phyloP scores from a whole-genome alignment of 768 basidiomycete genomes.

The Russula ochroleuca region DNA sequence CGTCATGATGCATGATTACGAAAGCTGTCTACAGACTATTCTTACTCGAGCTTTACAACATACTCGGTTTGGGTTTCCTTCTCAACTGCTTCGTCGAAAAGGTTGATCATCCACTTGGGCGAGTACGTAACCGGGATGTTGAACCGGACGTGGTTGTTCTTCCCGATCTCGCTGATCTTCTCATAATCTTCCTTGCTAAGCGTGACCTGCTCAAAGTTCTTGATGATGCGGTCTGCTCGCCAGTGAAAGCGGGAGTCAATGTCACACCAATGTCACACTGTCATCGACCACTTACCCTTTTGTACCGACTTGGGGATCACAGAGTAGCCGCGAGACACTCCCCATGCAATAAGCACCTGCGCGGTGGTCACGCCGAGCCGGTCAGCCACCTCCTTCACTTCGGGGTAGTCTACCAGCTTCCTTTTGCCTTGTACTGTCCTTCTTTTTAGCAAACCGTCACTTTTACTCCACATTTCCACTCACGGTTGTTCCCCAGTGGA shows the following conservation, averaged over 20 bases:
- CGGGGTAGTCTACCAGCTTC: slow-evolving; percentile 62
- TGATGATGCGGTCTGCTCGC: slow-evolving; percentile 52
- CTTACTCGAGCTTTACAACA: slow-evolving; percentile 6
- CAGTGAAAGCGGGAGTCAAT: neutral
- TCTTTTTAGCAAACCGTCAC: slow-evolving; percentile 9
- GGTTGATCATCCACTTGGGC: slow-evolving; percentile 65
- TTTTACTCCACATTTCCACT: slow-evolving; percentile 26
- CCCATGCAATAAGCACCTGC: slow-evolving; percentile 84
- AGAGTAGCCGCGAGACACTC: slow-evolving; percentile 64
- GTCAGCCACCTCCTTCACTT: slow-evolving; percentile 58
- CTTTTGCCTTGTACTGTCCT: slow-evolving; percentile 52
- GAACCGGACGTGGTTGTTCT: slow-evolving; percentile 47
- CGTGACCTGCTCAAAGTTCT: slow-evolving; percentile 74
- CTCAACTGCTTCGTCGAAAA: slow-evolving; percentile 65
- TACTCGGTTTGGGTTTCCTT: slow-evolving; percentile 12
- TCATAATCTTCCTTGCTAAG: slow-evolving; percentile 65
- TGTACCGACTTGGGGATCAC: slow-evolving; percentile 84
- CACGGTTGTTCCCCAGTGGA: slow-evolving; percentile 79
- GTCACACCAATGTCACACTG: neutral
- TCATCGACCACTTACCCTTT: slow-evolving; percentile 37
- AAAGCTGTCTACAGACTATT: neutral
- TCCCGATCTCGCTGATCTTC: slow-evolving; percentile 48
- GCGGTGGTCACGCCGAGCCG: slow-evolving; percentile 63
- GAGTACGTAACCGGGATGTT: slow-evolving; percentile 61
- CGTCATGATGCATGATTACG: too few relatives aligned